Evolutionary conservation across 75 land plant species (phyloP).

Genomic region (Azolla pinnata): DNA sequence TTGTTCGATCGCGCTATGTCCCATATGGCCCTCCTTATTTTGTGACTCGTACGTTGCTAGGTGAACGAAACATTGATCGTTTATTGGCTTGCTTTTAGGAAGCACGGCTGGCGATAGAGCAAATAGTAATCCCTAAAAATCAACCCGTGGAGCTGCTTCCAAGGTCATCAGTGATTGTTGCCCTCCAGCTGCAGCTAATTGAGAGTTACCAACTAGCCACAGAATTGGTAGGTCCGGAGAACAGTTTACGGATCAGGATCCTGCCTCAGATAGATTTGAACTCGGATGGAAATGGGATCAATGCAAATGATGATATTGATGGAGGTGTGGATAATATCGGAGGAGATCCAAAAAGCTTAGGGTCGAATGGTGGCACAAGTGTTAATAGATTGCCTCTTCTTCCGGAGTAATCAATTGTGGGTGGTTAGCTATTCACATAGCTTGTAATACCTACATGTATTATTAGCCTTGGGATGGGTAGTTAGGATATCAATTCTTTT

Average conservation of each 20-base stretch:
- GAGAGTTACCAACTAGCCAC: slow-evolving; percentile 84
- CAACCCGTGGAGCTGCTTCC: slow-evolving; percentile 95
- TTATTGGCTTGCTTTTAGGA: slow-evolving; percentile 19
- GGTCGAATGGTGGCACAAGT: slow-evolving; percentile 36
- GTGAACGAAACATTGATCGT: not conserved
- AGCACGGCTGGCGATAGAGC: slow-evolving; percentile 92
- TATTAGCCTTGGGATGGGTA: too few relatives aligned
- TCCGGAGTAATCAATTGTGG: slow-evolving; percentile 34
- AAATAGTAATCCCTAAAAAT: slow-evolving; percentile 92
- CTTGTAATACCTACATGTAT: too few relatives aligned
- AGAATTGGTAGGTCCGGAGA: slow-evolving; percentile 67
- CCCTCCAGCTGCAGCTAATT: slow-evolving; percentile 72
- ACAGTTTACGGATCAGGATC: slow-evolving; percentile 65
- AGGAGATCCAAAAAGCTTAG: slow-evolving; percentile 9
- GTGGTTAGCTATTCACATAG: not conserved
- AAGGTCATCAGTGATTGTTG: slow-evolving; percentile 69
- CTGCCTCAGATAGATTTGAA: slow-evolving; percentile 36
- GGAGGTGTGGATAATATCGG: slow-evolving; percentile 9
- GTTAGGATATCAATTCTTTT: too few relatives aligned
- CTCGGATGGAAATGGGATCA: not conserved
- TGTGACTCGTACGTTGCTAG: not conserved
- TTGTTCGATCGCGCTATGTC: not conserved
- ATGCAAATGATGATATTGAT: slow-evolving; percentile 8
- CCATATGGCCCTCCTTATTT: not conserved
- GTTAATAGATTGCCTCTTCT: slow-evolving; percentile 47